These are phyloP conservation scores for Xylaria sp. DNA, from an alignment of 495 filamentous ascomycete species.

Conservation along the genomic window DNA sequence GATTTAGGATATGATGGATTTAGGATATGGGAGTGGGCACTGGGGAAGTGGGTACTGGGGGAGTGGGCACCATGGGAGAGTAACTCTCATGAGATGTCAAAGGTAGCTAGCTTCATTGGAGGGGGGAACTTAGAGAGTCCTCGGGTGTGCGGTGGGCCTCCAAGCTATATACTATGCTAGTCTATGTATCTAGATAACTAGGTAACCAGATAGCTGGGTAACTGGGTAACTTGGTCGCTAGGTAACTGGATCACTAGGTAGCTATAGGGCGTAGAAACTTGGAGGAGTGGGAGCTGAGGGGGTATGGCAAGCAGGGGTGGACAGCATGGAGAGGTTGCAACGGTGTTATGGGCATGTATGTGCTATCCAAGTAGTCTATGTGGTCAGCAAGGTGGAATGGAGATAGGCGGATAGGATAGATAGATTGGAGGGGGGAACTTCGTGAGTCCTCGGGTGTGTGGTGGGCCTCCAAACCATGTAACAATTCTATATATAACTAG, in stretches of 20 bases:
- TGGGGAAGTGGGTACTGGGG: not conserved
- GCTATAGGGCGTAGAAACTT: too few species aligned
- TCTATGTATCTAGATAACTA: not conserved
- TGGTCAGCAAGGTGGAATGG: not conserved
- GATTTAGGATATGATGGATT: too few species aligned
- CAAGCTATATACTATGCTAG: not conserved
- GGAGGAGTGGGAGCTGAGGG: too few species aligned
- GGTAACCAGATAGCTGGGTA: too few species aligned
- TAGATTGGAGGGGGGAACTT: not conserved
- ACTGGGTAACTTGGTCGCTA: too few species aligned
- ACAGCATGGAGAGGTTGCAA: too few species aligned
- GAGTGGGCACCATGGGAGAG: not conserved
- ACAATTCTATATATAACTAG: not conserved
- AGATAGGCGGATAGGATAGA: not conserved
- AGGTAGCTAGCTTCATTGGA: too few species aligned
- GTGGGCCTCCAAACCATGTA: constrained; percentile 1
- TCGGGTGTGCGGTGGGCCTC: not conserved
- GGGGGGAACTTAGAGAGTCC: not conserved
- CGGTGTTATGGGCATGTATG: too few species aligned
- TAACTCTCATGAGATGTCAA: not conserved
- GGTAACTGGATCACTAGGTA: too few species aligned
- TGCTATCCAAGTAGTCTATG: too few species aligned
- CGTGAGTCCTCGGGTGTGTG: not conserved
- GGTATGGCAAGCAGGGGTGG: too few species aligned
- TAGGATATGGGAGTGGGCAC: not conserved